phyloP scores from a whole-genome alignment of 495 filamentous ascomycete genomes.

The Aspergillus haitiensis region DNA sequence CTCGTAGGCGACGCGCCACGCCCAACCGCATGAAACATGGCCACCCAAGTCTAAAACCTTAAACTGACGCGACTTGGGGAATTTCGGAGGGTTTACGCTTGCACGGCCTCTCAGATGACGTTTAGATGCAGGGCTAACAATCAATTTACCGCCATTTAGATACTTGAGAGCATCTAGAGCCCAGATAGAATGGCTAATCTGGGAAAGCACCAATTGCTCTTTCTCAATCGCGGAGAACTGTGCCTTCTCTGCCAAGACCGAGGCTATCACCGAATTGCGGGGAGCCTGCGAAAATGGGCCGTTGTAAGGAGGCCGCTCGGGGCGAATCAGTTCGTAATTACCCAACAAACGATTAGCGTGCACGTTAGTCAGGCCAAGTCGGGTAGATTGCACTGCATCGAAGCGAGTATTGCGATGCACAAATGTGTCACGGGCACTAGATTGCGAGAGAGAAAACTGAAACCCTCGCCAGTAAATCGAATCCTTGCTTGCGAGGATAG shows the following conservation, averaged over 20 bases:
- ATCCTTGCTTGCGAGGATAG: constrained; percentile 55
- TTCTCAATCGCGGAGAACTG: constrained; percentile 62
- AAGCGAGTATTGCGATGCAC: constrained; percentile 80
- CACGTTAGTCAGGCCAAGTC: constrained; percentile 61
- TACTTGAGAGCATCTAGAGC: constrained; percentile 73
- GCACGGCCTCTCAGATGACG: constrained; percentile 42
- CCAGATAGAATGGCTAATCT: constrained; percentile 75
- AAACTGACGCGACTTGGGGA: constrained; percentile 26
- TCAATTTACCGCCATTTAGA: constrained; percentile 76
- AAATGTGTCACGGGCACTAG: constrained; percentile 69
- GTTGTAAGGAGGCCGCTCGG: constrained; percentile 49
- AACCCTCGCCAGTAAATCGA: constrained; percentile 93
- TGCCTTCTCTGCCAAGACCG: constrained; percentile 46
- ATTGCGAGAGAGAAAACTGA: constrained; percentile 61
- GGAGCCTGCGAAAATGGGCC: constrained; percentile 54
- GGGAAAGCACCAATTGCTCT: constrained; percentile 74
- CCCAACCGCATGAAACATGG: constrained; percentile 86
- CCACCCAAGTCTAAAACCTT: constrained; percentile 89
- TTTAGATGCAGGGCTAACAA: constrained; percentile 72
- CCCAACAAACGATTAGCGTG: constrained; percentile 75
- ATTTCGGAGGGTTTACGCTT: constrained; percentile 7
- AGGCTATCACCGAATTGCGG: constrained; percentile 49
- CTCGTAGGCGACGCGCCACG: constrained; percentile 84
- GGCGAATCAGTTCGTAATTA: constrained; percentile 62
- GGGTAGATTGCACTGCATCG: constrained; percentile 82